Conservation (phyloP, 1,284 basidiomycete genomes). For the Cryptococcus sp. region DNA sequence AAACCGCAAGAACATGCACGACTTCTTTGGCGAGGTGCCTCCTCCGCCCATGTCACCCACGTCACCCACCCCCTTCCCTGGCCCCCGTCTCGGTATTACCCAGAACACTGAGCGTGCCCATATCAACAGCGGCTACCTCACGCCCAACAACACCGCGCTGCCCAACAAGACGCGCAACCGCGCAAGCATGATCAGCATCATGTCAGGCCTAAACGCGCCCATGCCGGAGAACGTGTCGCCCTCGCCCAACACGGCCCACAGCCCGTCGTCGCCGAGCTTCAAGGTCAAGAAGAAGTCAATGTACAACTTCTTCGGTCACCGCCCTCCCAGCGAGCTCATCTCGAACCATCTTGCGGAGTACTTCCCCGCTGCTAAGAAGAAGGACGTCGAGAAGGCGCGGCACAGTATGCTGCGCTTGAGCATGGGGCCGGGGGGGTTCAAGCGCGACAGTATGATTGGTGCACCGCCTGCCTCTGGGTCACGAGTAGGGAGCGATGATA, state of each 20-base stretch:
- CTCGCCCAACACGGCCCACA: slow-evolving; percentile 31
- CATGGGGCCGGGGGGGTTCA: slow-evolving; percentile 17
- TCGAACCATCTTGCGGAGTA: slow-evolving; percentile 93
- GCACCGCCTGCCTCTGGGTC: not conserved
- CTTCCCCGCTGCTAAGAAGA: slow-evolving; percentile 91
- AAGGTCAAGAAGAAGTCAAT: slow-evolving; percentile 54
- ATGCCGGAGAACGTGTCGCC: slow-evolving; percentile 63
- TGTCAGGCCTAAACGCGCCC: slow-evolving; percentile 83
- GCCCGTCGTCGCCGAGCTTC: slow-evolving; percentile 46
- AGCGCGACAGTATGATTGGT: slow-evolving; percentile 9
- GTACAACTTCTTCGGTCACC: slow-evolving; percentile 97
- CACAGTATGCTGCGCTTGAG: slow-evolving; percentile 69
- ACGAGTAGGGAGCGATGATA: not conserved
- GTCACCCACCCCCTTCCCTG: slow-evolving; percentile 49
- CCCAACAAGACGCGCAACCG: slow-evolving; percentile 72
- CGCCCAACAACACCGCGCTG: slow-evolving; percentile 2
- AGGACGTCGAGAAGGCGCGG: slow-evolving; percentile 76
- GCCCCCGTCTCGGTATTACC: slow-evolving; percentile 33
- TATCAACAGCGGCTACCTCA: slow-evolving; percentile 8
- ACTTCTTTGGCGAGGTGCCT: slow-evolving; percentile 61
- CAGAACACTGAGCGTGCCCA: not conserved
- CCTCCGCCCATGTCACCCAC: slow-evolving; percentile 52
- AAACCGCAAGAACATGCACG: slow-evolving; percentile 54
- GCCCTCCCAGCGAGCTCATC: slow-evolving; percentile 94
- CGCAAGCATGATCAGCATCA: slow-evolving; percentile 88